Base-by-base conservation (phyloP, 2,329 filamentous ascomycete species). In the Cadophora gregata region DNA sequence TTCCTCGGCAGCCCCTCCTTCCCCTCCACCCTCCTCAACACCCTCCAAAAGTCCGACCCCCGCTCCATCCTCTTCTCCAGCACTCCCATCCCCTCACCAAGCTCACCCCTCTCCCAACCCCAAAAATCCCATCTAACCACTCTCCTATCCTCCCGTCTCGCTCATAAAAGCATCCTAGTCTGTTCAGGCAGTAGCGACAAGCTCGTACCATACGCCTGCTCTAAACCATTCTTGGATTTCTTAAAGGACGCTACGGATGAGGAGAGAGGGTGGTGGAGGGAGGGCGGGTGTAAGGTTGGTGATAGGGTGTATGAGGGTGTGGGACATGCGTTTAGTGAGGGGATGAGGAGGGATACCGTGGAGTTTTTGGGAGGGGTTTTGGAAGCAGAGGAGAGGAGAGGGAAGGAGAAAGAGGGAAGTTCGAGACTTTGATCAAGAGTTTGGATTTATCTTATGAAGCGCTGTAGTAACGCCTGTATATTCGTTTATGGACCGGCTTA, bases 1-100 rank as follows among this genome's bases (percentile, higher is more conserved):
- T 96, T 98, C 74, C 75, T 96, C 0, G 93, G 93, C 2, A 93
- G 91, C 65, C 80, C 80, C 47, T 91, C 94, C 75, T 97, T 97
- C 73, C 94, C 95, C 0, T 77, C 79, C 0, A 84, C 87, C 0
- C 84, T 97, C 7, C 79, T 94, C 0, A 79, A 84, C 0, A 84
- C 87, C 0, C 86, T 93, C 33, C 80, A 84, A 25, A 85, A 84
- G 63, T 86, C 84, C 67, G 96, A 99, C 73, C 93, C 95, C 0
- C 91, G 90, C 24, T 90, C 86, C 1, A 80, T 96, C 7, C 79
- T 97, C 10, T 88, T 96, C 5, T 85, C 86, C 55, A 81, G 83
- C 0, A 74, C 74, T 0, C 66, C 78, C 4, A 74, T 85, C 56
- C 65, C 42, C 2, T 5, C 55, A 8, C 4, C 55, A 10, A 16